Evolutionary conservation across 2,329 filamentous ascomycete genomes (phyloP), one percentile per base, ranked within the genome.

Genomic region (Sarocladiaceae sp.): DNA sequence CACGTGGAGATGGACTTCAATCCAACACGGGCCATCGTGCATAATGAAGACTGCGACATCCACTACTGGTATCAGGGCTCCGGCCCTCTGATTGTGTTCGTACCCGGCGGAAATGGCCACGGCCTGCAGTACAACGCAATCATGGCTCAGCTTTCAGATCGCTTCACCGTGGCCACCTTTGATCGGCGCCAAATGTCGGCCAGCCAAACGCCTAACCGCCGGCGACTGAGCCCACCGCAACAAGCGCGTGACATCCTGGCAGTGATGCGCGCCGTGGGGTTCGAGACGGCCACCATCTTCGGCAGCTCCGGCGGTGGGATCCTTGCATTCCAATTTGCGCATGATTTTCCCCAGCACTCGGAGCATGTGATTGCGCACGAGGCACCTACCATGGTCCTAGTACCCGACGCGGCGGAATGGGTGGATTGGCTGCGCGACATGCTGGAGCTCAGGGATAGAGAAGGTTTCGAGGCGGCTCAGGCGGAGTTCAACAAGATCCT

Each of bases 81-180:
- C 6, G 65, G 65, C 0, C 65, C 64, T 6, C 58, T 68, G 3
- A 56, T 68, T 25, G 56, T 57, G 36, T 66, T 67, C 55, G 54
- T 68, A 23, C 64, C 65, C 1, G 65, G 66, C 51, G 66, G 66
- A 22, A 66, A 66, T 51, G 66, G 66, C 22, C 63, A 66, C 52
- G 66, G 64, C 6, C 53, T 56, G 4, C 66, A 68, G 44, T 68
- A 59, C 58, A 56, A 62, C 57, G 33, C 55, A 23, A 56, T 67
- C 22, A 65, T 68, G 23, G 52, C 57, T 5, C 54, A 58, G 20
- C 57, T 68, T 3, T 59, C 62, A 6, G 53, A 57, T 36, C 33
- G 23, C 0, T 68, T 57, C 57, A 66, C 64, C 23, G 60, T 59
- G 57, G 58, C 52, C 17, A 67, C 66, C 12, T 67, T 66, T 36